Conservation (phyloP, 768 basidiomycete species). For the Termitomyces sp. region DNA sequence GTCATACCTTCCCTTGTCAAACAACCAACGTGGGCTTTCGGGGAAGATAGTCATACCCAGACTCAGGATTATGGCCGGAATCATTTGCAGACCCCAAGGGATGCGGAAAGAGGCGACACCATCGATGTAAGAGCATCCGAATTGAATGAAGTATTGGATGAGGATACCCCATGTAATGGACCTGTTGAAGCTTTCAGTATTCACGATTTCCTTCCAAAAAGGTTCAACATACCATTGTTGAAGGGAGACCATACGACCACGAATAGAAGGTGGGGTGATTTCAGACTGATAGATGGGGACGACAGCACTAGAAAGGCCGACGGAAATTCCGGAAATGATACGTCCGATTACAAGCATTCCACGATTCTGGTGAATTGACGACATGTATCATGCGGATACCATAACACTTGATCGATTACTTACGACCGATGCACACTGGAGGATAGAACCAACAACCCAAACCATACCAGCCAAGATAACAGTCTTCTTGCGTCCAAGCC, state of each 20-base stretch:
- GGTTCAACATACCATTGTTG: slow-evolving; percentile 56
- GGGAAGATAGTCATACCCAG: slow-evolving; percentile 67
- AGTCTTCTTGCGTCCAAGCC: slow-evolving; percentile 60
- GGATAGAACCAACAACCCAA: slow-evolving; percentile 68
- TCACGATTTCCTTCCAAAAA: not conserved
- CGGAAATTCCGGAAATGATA: slow-evolving; percentile 63
- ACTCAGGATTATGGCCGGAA: slow-evolving; percentile 69
- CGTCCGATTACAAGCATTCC: slow-evolving; percentile 75
- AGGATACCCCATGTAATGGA: slow-evolving; percentile 78
- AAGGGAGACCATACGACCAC: slow-evolving; percentile 71
- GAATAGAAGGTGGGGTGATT: slow-evolving; percentile 66
- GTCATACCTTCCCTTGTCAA: slow-evolving; percentile 53
- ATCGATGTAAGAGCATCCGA: slow-evolving; percentile 70
- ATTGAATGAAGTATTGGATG: slow-evolving; percentile 72
- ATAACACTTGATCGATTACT: slow-evolving; percentile 7
- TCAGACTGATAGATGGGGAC: slow-evolving; percentile 78
- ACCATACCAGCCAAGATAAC: slow-evolving; percentile 64
- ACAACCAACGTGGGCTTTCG: slow-evolving; percentile 68
- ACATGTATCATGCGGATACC: too few species aligned
- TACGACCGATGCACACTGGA: slow-evolving; percentile 62
- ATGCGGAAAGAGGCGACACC: slow-evolving; percentile 74
- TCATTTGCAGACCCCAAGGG: slow-evolving; percentile 78
- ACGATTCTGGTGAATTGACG: slow-evolving; percentile 41
- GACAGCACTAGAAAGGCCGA: slow-evolving; percentile 61
- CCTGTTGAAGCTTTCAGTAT: slow-evolving; percentile 15